Conservation (phyloP, 1,139 yeast species). For the Blastobotrys persicus region DNA sequence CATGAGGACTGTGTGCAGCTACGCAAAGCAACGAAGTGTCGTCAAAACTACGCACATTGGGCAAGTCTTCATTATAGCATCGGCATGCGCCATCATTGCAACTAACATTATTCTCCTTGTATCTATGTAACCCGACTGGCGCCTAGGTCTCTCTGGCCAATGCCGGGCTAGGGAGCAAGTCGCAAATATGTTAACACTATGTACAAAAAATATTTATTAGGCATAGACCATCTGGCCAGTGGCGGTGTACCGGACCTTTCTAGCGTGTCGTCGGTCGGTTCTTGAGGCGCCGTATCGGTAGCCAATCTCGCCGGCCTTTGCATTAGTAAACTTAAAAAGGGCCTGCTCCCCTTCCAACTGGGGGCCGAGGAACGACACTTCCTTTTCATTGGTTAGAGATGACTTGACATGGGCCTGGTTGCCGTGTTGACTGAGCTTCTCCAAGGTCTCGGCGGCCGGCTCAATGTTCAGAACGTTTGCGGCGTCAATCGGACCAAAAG, state of each 20-base stretch:
- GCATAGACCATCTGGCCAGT: slow-evolving; percentile 47
- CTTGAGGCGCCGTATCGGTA: slow-evolving; percentile 87
- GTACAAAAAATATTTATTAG: slow-evolving; percentile 11
- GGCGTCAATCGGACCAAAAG: slow-evolving; percentile 98
- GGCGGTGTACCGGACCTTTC: slow-evolving; percentile 73
- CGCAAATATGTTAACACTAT: not conserved
- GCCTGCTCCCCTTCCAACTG: slow-evolving; percentile 45
- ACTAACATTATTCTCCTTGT: slow-evolving; percentile 25
- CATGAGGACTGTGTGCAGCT: slow-evolving; percentile 25
- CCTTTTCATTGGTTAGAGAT: slow-evolving; percentile 31
- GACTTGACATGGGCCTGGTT: slow-evolving; percentile 18
- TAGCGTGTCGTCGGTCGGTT: slow-evolving; percentile 84
- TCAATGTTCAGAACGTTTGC: slow-evolving; percentile 78
- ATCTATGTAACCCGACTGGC: slow-evolving; percentile 7
- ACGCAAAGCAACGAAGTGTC: slow-evolving; percentile 26
- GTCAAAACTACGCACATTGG: slow-evolving; percentile 25
- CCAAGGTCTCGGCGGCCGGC: slow-evolving; percentile 77
- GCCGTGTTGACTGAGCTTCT: slow-evolving; percentile 58
- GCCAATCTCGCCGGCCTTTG: slow-evolving; percentile 82
- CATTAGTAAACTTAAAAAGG: slow-evolving; percentile 69
- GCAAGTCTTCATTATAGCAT: slow-evolving; percentile 19
- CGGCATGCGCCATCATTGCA: slow-evolving; percentile 25
- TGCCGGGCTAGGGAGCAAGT: not conserved
- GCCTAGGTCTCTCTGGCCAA: not conserved
- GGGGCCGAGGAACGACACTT: slow-evolving; percentile 27